These are phyloP conservation scores for Rhizopogon roseolus DNA, from an alignment of 768 basidiomycete genomes.

Conservation along the genomic window DNA sequence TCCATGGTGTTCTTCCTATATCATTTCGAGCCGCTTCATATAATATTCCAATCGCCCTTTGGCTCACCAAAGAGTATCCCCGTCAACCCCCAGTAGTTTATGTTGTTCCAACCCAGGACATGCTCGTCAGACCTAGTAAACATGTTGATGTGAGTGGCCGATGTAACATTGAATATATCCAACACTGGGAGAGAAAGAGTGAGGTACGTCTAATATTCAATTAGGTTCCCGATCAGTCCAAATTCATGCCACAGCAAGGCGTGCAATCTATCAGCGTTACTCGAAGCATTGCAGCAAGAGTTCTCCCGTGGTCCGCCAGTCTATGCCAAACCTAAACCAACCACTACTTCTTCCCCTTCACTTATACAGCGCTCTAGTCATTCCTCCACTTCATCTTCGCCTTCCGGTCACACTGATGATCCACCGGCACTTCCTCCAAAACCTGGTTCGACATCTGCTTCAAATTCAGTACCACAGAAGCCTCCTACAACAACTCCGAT, in stretches of 20 bases:
- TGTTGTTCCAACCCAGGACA: slow-evolving; percentile 87
- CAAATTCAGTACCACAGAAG: slow-evolving; percentile 10
- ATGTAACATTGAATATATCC: slow-evolving; percentile 64
- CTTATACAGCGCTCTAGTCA: slow-evolving; percentile 16
- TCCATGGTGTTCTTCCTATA: slow-evolving; percentile 91
- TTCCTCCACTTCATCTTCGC: slow-evolving; percentile 14
- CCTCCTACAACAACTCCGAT: slow-evolving; percentile 10
- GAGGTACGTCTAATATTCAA: slow-evolving; percentile 52
- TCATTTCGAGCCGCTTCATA: slow-evolving; percentile 70
- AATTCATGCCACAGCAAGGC: slow-evolving; percentile 41
- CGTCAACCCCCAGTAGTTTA: slow-evolving; percentile 77
- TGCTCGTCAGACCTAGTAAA: slow-evolving; percentile 78
- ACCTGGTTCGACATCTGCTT: slow-evolving; percentile 18
- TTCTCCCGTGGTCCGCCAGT: slow-evolving; percentile 89
- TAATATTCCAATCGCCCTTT: slow-evolving; percentile 90
- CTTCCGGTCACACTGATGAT: slow-evolving; percentile 17
- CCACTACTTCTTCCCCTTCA: slow-evolving; percentile 15
- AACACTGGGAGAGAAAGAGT: slow-evolving; percentile 75
- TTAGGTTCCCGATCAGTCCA: slow-evolving; percentile 2
- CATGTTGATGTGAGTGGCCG: slow-evolving; percentile 79
- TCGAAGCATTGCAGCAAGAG: slow-evolving; percentile 73
- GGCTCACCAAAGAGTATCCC: slow-evolving; percentile 86
- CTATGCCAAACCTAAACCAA: slow-evolving; percentile 69
- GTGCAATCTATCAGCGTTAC: slow-evolving; percentile 66
- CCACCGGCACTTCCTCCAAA: slow-evolving; percentile 37